These are phyloP conservation scores for Erucastrum elatum DNA, from an alignment of 345 rosid species.

Conservation along the genomic window DNA sequence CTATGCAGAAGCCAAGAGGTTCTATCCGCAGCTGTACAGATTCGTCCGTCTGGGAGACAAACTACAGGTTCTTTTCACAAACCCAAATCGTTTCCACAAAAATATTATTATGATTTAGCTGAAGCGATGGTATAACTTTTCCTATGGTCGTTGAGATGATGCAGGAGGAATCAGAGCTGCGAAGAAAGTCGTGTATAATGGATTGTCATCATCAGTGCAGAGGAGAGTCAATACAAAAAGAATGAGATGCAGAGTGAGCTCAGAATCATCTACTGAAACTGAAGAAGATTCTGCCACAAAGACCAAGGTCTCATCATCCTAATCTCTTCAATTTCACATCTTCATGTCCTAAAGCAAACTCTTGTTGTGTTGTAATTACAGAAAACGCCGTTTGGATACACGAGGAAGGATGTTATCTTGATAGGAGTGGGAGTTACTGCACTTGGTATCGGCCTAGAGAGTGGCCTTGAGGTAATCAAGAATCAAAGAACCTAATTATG, in stretches of 20 bases:
- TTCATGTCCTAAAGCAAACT: not conserved
- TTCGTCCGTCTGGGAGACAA: slow-evolving; percentile 17
- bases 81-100: not conserved
- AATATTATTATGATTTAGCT: not conserved
- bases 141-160: slow-evolving; percentile 19
- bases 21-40: slow-evolving; percentile 1
- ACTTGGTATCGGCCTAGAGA: slow-evolving; percentile 72
- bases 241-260: slow-evolving; percentile 33
- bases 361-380: slow-evolving; percentile 13
- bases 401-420: slow-evolving; percentile 86
- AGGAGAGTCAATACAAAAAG: not conserved
- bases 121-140: not conserved
- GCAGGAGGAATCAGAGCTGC: slow-evolving; percentile 23
- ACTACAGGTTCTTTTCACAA: not conserved
- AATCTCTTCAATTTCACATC: not conserved
- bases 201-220: slow-evolving; percentile 18
- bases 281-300: slow-evolving; percentile 31
- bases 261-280: slow-evolving; percentile 37
- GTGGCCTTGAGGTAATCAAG: slow-evolving; percentile 81
- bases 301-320: slow-evolving; percentile 29
- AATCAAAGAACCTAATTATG: not conserved
- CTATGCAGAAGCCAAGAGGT: slow-evolving; percentile 32
- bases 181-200: slow-evolving; percentile 18
- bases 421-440: slow-evolving; percentile 85
- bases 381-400: slow-evolving; percentile 83